Evolutionary conservation across 441 rosid genomes (phyloP).

Genomic region (Pelargonium cotyledonis): DNA sequence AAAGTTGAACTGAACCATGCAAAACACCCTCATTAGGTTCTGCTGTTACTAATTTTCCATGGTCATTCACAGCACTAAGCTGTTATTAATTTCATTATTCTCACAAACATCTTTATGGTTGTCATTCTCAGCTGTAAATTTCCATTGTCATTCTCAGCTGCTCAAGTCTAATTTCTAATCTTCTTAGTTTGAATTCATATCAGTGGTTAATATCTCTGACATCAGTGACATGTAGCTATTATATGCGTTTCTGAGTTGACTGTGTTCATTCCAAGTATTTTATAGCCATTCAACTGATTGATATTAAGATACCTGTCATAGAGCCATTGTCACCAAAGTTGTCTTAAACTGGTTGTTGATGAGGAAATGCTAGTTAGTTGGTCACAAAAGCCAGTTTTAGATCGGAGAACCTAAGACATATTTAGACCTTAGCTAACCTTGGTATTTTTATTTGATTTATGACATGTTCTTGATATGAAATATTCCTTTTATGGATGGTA

Average conservation of each 20-base stretch:
- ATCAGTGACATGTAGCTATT: background rate
- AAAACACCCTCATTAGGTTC: no score
- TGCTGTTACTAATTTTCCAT: background rate
- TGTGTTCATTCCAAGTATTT: background rate
- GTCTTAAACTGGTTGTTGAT: background rate
- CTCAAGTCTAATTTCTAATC: background rate
- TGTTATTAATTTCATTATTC: background rate
- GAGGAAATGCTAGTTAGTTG: background rate
- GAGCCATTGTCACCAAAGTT: background rate
- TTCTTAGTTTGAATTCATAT: conserved; percentile 1
- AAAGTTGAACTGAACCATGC: no score
- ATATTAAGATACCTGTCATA: background rate
- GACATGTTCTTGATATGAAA: background rate
- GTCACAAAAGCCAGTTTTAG: background rate
- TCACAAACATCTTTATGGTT: background rate
- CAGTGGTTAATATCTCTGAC: background rate
- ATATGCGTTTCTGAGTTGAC: background rate
- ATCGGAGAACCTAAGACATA: background rate
- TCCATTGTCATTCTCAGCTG: no score
- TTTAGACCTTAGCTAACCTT: background rate
- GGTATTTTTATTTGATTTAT: background rate
- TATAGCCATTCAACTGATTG: background rate
- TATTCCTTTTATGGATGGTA: background rate
- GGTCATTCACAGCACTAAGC: background rate
- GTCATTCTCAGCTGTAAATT: background rate